phyloP scores from a whole-genome alignment of 228 moss, liverwort and hornwort species.

The Sphagnum magellanicum region DNA sequence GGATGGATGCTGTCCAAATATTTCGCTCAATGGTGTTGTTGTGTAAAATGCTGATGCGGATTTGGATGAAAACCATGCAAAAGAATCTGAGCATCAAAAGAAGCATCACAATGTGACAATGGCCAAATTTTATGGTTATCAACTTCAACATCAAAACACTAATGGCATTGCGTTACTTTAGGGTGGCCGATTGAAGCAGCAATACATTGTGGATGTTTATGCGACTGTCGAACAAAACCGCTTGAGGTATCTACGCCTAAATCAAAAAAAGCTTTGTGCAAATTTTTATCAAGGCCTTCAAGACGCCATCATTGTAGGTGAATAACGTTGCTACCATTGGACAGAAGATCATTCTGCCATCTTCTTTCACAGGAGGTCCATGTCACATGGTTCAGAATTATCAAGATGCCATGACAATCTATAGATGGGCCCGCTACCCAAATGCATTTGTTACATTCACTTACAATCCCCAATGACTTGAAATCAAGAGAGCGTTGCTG shows the following conservation, averaged over 20 bases:
- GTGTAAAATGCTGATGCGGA: too few relatives aligned
- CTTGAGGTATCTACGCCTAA: background rate
- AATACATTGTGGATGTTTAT: background rate
- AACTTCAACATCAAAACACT: too few relatives aligned
- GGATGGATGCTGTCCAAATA: background rate
- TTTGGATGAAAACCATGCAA: too few relatives aligned
- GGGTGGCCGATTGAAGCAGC: background rate
- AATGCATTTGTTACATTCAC: constrained; percentile 1
- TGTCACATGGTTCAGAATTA: background rate
- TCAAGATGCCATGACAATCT: constrained; percentile 1
- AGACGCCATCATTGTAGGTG: background rate
- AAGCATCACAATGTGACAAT: too few relatives aligned
- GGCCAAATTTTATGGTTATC: too few relatives aligned
- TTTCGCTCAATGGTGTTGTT: too few relatives aligned
- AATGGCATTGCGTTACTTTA: too few relatives aligned
- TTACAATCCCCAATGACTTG: background rate
- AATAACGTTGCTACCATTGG: background rate
- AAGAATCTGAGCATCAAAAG: too few relatives aligned
- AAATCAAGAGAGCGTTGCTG: background rate
- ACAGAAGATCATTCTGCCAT: background rate
- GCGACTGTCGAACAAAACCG: background rate
- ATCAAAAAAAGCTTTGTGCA: background rate
- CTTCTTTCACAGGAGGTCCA: background rate
- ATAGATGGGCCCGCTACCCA: background rate
- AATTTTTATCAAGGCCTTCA: background rate